Percentiles rank a stretch among this genome's conserved stretches.
Conservation (phyloP, 495 filamentous ascomycete genomes). For the Niebla homalea region DNA sequence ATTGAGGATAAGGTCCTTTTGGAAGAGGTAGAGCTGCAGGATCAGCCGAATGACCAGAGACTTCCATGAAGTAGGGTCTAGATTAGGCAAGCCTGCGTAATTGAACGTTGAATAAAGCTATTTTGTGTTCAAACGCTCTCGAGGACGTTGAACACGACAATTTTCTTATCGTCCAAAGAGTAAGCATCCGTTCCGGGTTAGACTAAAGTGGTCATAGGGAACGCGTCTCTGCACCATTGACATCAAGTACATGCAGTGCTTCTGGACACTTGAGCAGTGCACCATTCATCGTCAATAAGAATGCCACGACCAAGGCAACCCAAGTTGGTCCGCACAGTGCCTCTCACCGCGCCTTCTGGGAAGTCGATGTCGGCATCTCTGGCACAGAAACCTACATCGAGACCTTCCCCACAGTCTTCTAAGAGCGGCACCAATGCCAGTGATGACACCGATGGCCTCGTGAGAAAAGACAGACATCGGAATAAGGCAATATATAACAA, state of each 20-base stretch:
- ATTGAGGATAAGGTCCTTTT: slow-evolving; percentile 43
- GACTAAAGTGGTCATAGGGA: too few species aligned
- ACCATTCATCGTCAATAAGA: not conserved
- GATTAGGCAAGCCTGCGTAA: too few species aligned
- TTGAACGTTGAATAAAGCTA: too few species aligned
- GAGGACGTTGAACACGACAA: too few species aligned
- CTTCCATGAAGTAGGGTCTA: too few species aligned
- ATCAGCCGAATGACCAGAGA: not conserved
- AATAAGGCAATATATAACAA: not conserved
- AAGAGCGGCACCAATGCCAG: slow-evolving; percentile 11
- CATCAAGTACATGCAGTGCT: too few species aligned
- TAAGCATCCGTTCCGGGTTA: too few species aligned
- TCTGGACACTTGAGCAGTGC: too few species aligned
- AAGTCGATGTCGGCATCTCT: slow-evolving; percentile 1
- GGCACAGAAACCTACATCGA: slow-evolving; percentile 1
- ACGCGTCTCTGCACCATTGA: too few species aligned
- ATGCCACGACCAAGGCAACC: slow-evolving; percentile 20
- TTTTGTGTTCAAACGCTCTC: too few species aligned
- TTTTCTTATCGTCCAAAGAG: too few species aligned
- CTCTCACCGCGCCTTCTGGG: not conserved
- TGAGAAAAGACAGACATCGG: slow-evolving; percentile 2
- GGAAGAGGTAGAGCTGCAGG: not conserved
- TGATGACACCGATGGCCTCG: slow-evolving; percentile 18
- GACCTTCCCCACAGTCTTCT: slow-evolving; percentile 9
- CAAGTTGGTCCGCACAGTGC: slow-evolving; percentile 15